Conservation (phyloP, 768 basidiomycete genomes). For the Podaxis pistillaris region DNA sequence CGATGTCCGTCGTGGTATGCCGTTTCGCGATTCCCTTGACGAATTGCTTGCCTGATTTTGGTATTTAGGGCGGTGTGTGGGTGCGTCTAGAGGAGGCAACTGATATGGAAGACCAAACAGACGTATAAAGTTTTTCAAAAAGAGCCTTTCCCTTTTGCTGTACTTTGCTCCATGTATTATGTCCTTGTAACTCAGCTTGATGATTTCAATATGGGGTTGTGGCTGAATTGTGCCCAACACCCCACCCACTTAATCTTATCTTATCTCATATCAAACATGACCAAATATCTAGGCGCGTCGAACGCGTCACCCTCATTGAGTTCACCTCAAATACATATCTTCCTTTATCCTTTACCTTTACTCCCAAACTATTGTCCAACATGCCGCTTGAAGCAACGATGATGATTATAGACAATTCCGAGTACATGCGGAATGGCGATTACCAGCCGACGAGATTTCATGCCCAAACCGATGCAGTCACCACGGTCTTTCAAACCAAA, state of each 20-base stretch:
- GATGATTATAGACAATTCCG: conserved; percentile 96
- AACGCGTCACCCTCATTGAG: conserved; percentile 8
- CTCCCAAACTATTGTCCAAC: conserved; percentile 27
- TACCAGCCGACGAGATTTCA: conserved; percentile 84
- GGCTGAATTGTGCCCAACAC: background rate
- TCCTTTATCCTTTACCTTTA: conserved; percentile 3
- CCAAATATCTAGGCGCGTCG: conserved; percentile 12
- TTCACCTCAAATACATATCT: background rate
- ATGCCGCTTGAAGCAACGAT: conserved; percentile 99
- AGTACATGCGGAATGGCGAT: conserved; percentile 96
- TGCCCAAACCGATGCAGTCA: conserved; percentile 91
- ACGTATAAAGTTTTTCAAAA: background rate
- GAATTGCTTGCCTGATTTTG: background rate
- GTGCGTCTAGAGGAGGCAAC: conserved; percentile 24
- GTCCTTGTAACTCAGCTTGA: no score
- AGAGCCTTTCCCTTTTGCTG: background rate
- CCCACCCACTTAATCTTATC: background rate
- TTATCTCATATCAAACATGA: conserved; percentile 5
- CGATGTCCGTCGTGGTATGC: conserved; percentile 37
- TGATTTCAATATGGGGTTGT: no score
- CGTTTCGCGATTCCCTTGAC: background rate
- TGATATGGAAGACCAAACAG: background rate
- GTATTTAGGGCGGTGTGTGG: conserved; percentile 27
- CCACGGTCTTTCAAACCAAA: conserved; percentile 87
- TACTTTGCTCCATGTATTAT: no score